phyloP scores from a whole-genome alignment of 1,139 yeast genomes.

The Saccharomyces hybrid region DNA sequence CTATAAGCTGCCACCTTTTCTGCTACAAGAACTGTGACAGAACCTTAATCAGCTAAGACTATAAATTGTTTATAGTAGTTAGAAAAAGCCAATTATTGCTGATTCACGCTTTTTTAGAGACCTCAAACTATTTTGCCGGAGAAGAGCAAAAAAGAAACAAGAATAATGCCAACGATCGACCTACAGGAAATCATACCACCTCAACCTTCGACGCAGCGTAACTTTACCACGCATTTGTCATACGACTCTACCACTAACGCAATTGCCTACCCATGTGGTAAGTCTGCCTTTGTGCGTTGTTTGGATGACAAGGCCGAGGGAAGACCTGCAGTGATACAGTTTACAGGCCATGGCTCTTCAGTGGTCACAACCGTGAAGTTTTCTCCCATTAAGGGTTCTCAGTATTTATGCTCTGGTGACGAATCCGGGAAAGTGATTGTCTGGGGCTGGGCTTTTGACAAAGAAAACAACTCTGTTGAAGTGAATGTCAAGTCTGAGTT shows the following conservation, averaged over 20 bases:
- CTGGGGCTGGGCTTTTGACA: slow-evolving; percentile 51
- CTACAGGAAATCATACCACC: slow-evolving; percentile 50
- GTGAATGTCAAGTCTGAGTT: slow-evolving; percentile 71
- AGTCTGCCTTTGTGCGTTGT: slow-evolving; percentile 67
- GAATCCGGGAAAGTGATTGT: slow-evolving; percentile 77
- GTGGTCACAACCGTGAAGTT: slow-evolving; percentile 77
- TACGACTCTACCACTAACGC: slow-evolving; percentile 63
- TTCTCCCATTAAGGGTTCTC: slow-evolving; percentile 67
- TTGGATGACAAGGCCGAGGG: slow-evolving; percentile 42
- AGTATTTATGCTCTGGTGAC: slow-evolving; percentile 87
- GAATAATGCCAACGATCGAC: slow-evolving; percentile 14
- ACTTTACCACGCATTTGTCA: slow-evolving; percentile 58
- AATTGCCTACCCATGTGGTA: slow-evolving; percentile 75
- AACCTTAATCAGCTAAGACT: neutral
- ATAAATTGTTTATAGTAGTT: neutral
- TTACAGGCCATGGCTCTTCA: slow-evolving; percentile 55
- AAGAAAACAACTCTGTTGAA: slow-evolving; percentile 33
- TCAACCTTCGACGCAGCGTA: slow-evolving; percentile 70
- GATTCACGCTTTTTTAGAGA: neutral
- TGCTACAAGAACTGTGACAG: neutral
- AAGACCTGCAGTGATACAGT: slow-evolving; percentile 42
- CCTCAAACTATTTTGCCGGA: neutral
- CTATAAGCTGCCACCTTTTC: neutral
- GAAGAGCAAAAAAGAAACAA: neutral
- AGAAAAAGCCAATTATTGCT: neutral